These are phyloP conservation scores for Talaromyces piceae DNA, from an alignment of 2,329 filamentous ascomycete genomes.

Conservation along the genomic window DNA sequence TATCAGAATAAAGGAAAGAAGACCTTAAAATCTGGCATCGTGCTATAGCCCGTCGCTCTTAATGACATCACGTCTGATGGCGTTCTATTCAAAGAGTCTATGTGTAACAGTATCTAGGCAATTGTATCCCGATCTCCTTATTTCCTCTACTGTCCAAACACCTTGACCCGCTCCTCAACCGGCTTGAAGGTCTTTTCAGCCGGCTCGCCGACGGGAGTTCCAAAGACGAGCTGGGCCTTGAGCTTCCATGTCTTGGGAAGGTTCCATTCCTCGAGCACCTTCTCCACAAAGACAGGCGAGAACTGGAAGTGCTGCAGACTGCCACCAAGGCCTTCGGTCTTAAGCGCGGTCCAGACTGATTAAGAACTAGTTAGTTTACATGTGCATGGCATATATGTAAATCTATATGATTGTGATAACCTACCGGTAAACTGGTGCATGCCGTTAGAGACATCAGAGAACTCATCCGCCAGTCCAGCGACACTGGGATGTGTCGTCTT, in stretches of 20 bases:
- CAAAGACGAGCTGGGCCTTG: constrained; percentile 71
- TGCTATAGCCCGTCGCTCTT: no score
- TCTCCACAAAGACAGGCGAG: constrained; percentile 61
- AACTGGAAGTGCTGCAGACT: constrained; percentile 83
- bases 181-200: constrained; percentile 4
- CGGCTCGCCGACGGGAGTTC: constrained; percentile 1
- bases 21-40: no score
- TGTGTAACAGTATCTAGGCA: neutral
- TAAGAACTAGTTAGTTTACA: constrained; percentile 2
- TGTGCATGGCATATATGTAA: neutral
- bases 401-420: constrained; percentile 13
- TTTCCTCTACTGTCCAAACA: constrained; percentile 5
- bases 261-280: constrained; percentile 59
- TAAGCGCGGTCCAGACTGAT: constrained; percentile 61
- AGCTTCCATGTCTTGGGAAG: constrained; percentile 64
- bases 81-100: neutral
- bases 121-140: neutral
- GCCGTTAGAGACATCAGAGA: constrained; percentile 6
- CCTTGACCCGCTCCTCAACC: constrained; percentile 10
- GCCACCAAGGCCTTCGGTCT: constrained; percentile 70
- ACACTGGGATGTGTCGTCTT: neutral
- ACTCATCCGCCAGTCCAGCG: constrained; percentile 3
- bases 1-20: neutral
- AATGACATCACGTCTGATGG: no score
- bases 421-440: constrained; percentile 9